Conservation (phyloP, 1,139 yeast species). For the Protomyces gravidus region DNA sequence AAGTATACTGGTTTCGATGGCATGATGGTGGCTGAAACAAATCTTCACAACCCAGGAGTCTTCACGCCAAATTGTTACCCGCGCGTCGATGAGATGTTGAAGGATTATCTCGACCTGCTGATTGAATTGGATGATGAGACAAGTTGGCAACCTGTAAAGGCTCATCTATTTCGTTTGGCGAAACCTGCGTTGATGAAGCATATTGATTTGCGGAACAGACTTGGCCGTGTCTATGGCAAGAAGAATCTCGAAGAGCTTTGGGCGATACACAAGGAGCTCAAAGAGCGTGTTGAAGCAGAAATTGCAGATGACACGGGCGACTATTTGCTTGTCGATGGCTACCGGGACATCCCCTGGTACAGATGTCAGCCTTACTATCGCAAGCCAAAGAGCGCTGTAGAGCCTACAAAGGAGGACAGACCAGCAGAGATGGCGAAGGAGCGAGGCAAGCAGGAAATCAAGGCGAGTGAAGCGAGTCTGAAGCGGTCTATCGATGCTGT, state of each 20-base stretch:
- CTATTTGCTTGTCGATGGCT: conserved; percentile 63
- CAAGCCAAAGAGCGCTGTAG: conserved; percentile 46
- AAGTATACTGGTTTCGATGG: conserved; percentile 70
- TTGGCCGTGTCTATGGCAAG: conserved; percentile 51
- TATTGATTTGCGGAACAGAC: conserved; percentile 68
- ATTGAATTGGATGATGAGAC: conserved; percentile 56
- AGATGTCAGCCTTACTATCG: conserved; percentile 94
- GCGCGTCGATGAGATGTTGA: conserved; percentile 70
- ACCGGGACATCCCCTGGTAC: conserved; percentile 89
- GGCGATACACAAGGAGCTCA: conserved; percentile 51
- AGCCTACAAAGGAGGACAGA: not conserved
- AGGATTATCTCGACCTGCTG: conserved; percentile 87
- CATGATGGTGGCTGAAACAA: conserved; percentile 97
- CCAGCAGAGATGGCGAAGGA: not conserved
- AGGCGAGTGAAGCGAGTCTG: not conserved
- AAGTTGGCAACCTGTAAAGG: conserved; percentile 76
- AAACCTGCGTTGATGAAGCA: conserved; percentile 72
- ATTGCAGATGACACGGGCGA: not conserved
- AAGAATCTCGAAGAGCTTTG: conserved; percentile 44
- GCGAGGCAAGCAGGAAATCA: not conserved
- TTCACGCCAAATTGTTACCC: conserved; percentile 61
- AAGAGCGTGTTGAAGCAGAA: conserved; percentile 47
- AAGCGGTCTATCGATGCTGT: conserved; percentile 19
- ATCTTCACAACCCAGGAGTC: conserved; percentile 86
- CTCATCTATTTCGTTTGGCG: conserved; percentile 83